These are phyloP conservation scores for Asparagopsis taxiformis DNA, from an alignment of 31 red algal genomes.

Conservation along the genomic window DNA sequence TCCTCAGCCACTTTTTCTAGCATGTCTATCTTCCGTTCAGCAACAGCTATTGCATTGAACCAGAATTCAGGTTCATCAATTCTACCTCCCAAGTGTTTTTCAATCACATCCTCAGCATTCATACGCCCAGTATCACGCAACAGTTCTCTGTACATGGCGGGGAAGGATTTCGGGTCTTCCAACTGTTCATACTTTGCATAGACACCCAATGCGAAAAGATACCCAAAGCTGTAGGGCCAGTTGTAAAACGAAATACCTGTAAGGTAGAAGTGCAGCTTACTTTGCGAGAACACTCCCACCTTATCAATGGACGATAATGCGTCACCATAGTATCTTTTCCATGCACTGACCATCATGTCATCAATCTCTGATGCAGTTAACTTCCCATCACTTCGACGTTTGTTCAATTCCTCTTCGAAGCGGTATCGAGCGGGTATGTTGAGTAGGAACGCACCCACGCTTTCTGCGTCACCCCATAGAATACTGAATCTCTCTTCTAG, in stretches of 20 bases:
- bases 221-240: slow-evolving; percentile 84
- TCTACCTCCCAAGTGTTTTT: slow-evolving; percentile 45
- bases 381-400: slow-evolving; percentile 32
- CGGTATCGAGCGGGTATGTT: slow-evolving; percentile 76
- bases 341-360: slow-evolving; percentile 65
- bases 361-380: slow-evolving; percentile 54
- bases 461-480: slow-evolving; percentile 66
- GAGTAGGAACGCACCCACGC: slow-evolving; percentile 55
- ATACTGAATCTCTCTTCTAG: slow-evolving; percentile 55
- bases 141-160: slow-evolving; percentile 56
- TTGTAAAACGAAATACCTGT: slow-evolving; percentile 74
- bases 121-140: slow-evolving; percentile 81
- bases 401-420: slow-evolving; percentile 62
- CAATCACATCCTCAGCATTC: slow-evolving; percentile 61
- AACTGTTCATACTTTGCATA: slow-evolving; percentile 51
- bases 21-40: slow-evolving; percentile 57
- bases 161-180: slow-evolving; percentile 24
- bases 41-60: slow-evolving; percentile 45
- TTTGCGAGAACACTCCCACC: slow-evolving; percentile 58
- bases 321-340: slow-evolving; percentile 67
- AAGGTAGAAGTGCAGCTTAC: slow-evolving; percentile 80
- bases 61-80: slow-evolving; percentile 59
- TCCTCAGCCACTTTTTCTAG: slow-evolving; percentile 44
- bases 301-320: slow-evolving; percentile 21
- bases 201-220: slow-evolving; percentile 68